A percentile compares a stretch with the other conserved stretches of the same genome.
Evolutionary conservation across 805 yeast species (phyloP).

Genomic region (Myxozyma nipponensis): DNA sequence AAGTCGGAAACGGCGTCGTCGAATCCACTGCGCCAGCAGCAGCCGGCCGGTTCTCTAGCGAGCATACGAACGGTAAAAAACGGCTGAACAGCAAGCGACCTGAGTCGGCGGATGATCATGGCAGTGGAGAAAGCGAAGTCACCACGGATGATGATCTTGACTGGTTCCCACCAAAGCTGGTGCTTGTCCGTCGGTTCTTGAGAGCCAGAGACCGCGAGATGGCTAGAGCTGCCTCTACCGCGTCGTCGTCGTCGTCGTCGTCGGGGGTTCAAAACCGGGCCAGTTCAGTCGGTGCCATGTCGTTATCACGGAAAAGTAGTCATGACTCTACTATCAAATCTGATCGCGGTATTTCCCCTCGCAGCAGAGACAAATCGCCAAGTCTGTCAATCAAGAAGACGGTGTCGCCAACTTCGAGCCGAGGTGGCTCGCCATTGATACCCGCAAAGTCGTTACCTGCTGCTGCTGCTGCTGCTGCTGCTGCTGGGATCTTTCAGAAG

Average conservation of each 20-base stretch:
- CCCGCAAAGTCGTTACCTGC: neutral
- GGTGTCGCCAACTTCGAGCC: slow-evolving; percentile 1
- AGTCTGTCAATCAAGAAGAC: neutral
- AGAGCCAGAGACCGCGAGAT: slow-evolving; percentile 11
- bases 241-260: neutral
- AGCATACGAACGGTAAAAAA: neutral
- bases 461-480: neutral
- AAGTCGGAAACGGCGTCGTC: no score
- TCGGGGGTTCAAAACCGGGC: neutral
- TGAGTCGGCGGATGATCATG: neutral
- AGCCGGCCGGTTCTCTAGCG: neutral
- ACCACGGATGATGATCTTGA: slow-evolving; percentile 25
- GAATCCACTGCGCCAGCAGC: neutral
- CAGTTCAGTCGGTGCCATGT: neutral
- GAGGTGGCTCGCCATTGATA: neutral
- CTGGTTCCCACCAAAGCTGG: slow-evolving; percentile 24
- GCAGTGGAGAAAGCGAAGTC: slow-evolving; percentile 16
- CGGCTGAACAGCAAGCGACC: neutral
- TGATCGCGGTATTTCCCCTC: neutral
- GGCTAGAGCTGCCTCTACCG: neutral
- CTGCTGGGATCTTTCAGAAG: neutral
- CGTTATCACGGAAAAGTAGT: neutral
- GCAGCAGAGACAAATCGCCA: neutral
- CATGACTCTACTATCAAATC: neutral
- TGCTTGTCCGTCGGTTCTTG: slow-evolving; percentile 21